Evolutionary conservation across 2,329 filamentous ascomycete genomes (phyloP).

Genomic region (Exophiala alcalophila): DNA sequence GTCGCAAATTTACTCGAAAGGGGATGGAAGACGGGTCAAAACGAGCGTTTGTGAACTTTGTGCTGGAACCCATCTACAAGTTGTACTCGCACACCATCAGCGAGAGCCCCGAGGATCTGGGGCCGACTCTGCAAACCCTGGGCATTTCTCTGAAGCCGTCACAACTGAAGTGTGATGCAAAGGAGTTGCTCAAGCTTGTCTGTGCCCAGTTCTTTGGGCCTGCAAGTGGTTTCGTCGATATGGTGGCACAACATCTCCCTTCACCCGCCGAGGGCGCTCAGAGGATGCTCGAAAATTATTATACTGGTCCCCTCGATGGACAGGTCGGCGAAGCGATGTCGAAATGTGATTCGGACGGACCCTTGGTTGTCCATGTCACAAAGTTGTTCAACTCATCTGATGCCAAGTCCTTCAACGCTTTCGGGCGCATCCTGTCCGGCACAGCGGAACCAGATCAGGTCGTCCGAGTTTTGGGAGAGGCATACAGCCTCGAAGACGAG

Average conservation of each 20-base stretch:
- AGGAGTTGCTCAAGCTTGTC: constrained; percentile 79
- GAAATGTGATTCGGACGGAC: constrained; percentile 81
- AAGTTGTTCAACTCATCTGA: constrained; percentile 90
- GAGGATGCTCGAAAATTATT: constrained; percentile 77
- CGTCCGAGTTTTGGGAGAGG: constrained; percentile 89
- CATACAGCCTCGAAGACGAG: constrained; percentile 93
- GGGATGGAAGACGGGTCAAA: constrained; percentile 74
- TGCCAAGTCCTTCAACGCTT: constrained; percentile 84
- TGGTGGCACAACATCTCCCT: constrained; percentile 85
- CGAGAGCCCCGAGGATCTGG: constrained; percentile 80
- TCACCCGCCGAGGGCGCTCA: constrained; percentile 77
- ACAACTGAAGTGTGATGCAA: constrained; percentile 86
- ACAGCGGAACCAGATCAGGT: constrained; percentile 77
- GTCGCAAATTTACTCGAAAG: constrained; percentile 88
- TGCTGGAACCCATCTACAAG: constrained; percentile 97
- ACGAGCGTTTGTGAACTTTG: constrained; percentile 88
- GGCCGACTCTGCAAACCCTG: constrained; percentile 70
- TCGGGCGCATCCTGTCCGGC: constrained; percentile 90
- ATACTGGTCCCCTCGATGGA: constrained; percentile 83
- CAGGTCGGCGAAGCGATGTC: constrained; percentile 77
- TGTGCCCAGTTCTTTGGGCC: constrained; percentile 95
- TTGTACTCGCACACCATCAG: constrained; percentile 93
- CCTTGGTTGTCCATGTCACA: constrained; percentile 84
- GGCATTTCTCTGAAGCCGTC: constrained; percentile 88
- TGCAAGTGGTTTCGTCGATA: constrained; percentile 87